phyloP scores from a whole-genome alignment of 345 rosid genomes.

The Raphanus sativus region DNA sequence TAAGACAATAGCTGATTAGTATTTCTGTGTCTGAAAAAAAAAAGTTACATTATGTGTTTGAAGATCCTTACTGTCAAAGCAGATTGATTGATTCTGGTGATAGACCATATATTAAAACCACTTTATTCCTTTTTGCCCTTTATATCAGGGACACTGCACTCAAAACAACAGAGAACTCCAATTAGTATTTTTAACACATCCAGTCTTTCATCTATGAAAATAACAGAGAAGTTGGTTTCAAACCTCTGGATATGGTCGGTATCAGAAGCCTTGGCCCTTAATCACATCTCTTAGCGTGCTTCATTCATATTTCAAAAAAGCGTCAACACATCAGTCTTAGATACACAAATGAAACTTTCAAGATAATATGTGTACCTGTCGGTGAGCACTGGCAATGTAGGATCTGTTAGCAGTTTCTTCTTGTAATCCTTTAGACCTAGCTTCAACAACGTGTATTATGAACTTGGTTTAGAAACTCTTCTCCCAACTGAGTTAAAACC shows the following conservation, averaged over 20 bases:
- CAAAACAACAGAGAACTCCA: not conserved
- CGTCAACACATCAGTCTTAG: not conserved
- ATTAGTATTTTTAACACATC: not conserved
- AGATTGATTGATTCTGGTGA: too few species aligned
- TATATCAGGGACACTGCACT: constrained; percentile 67
- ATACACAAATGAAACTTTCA: constrained; percentile 21
- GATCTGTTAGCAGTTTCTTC: constrained; percentile 83
- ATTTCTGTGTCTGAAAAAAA: too few species aligned
- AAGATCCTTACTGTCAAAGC: too few species aligned
- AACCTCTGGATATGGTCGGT: constrained; percentile 81
- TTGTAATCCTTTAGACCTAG: constrained; percentile 82
- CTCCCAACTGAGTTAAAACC: constrained; percentile 52
- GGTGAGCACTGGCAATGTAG: constrained; percentile 75
- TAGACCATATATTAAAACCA: not conserved
- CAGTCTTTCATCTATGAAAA: not conserved
- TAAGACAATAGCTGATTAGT: too few species aligned
- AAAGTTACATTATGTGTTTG: too few species aligned
- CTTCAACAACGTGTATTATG: constrained; percentile 50
- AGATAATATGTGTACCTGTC: constrained; percentile 54
- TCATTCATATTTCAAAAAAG: constrained; percentile 14
- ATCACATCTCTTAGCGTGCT: constrained; percentile 85
- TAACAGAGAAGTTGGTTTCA: not conserved
- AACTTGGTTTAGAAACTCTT: constrained; percentile 64
- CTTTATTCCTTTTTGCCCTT: constrained; percentile 39
- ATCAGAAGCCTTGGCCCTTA: constrained; percentile 88